Percentiles rank a stretch among this genome's conserved stretches.
These are phyloP conservation scores for Colletotrichum trifolii DNA, from an alignment of 2,329 filamentous ascomycete genomes.

Conservation along the genomic window DNA sequence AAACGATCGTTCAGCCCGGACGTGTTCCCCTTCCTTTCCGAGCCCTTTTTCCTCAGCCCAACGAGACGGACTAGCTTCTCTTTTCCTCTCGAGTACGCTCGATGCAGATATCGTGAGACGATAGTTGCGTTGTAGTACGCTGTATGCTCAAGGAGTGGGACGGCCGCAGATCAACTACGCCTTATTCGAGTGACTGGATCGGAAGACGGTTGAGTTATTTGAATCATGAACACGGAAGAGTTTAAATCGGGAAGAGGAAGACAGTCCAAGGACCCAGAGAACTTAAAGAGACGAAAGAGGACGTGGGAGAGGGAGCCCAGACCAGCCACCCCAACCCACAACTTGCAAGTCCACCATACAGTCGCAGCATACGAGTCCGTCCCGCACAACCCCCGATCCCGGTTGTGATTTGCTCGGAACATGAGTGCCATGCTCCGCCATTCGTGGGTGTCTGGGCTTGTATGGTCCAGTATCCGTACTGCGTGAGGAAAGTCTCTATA, in stretches of 20 bases:
- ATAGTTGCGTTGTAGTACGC: not conserved
- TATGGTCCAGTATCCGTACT: too few species aligned
- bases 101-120: not conserved
- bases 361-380: too few species aligned
- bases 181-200: not conserved
- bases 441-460: too few species aligned
- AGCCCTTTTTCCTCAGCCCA: too few species aligned
- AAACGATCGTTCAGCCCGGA: not conserved
- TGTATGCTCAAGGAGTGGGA: not conserved
- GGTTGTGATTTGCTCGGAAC: constrained; percentile 4
- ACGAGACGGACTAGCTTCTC: too few species aligned
- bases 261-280: not conserved
- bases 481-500: too few species aligned
- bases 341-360: too few species aligned
- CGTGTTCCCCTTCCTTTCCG: not conserved
- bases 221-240: constrained; percentile 4
- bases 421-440: not conserved
- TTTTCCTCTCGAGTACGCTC: too few species aligned
- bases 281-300: not conserved
- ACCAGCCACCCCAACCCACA: constrained; percentile 5
- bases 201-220: constrained; percentile 24
- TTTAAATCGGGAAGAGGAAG: not conserved
- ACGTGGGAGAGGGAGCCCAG: too few species aligned
- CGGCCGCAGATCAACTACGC: constrained; percentile 33
- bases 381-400: not conserved